Percentiles rank a stretch among this genome's conserved stretches.
These are phyloP conservation scores for Kentomonas sorsogonicus DNA, from an alignment of 208 protist species.

Conservation along the genomic window DNA sequence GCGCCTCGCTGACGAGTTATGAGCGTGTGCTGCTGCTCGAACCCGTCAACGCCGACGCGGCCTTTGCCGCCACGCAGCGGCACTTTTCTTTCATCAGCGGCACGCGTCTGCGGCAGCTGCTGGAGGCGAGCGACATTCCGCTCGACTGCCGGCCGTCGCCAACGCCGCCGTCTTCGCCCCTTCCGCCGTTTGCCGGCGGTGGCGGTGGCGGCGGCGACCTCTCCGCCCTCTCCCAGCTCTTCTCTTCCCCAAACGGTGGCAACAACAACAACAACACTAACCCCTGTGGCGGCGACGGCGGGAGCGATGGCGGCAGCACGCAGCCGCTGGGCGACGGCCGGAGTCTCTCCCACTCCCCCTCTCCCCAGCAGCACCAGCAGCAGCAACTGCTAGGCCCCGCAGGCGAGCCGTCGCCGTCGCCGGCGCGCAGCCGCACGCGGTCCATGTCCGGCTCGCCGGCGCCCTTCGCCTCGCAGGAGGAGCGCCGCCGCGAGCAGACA, in stretches of 20 bases:
- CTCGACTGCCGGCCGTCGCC: slow-evolving; percentile 16
- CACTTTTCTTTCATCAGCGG: slow-evolving; percentile 56
- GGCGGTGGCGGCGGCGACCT: neutral
- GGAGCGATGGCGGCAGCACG: neutral
- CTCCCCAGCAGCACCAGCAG: neutral
- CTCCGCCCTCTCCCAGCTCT: too few relatives aligned
- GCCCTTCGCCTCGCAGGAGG: slow-evolving; percentile 16
- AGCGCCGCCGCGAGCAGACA: slow-evolving; percentile 29
- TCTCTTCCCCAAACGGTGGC: neutral
- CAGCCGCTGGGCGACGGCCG: neutral
- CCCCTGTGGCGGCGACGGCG: neutral
- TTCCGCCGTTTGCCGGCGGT: neutral
- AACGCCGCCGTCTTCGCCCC: neutral
- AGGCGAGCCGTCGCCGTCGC: neutral
- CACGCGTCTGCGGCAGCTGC: slow-evolving; percentile 40
- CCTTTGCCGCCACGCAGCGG: slow-evolving; percentile 25
- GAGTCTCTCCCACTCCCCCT: neutral
- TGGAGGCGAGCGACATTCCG: slow-evolving; percentile 52
- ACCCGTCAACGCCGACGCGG: slow-evolving; percentile 40
- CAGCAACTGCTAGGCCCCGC: neutral
- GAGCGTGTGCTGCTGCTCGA: slow-evolving; percentile 64
- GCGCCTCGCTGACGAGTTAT: slow-evolving; percentile 16
- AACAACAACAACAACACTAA: neutral
- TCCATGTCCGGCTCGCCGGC: neutral
- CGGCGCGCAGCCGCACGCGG: neutral